These are phyloP conservation scores for Trypanosoma vivax DNA, from an alignment of 208 protist genomes.

Conservation along the genomic window DNA sequence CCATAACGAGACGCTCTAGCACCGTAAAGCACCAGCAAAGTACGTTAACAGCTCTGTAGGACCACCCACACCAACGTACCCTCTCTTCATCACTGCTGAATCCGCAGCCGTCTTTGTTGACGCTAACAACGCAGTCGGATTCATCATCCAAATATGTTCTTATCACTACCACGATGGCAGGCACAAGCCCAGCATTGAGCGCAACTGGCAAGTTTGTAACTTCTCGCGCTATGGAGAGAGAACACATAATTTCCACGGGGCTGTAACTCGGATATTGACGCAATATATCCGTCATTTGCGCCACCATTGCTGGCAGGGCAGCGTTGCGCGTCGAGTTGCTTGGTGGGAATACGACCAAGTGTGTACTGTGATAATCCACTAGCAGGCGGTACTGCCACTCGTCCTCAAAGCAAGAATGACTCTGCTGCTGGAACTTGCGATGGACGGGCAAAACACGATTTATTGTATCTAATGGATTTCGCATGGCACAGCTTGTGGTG, in stretches of 20 bases:
- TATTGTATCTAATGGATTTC: slow-evolving; percentile 20
- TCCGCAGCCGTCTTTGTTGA: not conserved
- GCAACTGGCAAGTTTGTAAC: slow-evolving; percentile 38
- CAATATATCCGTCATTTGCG: slow-evolving; percentile 62
- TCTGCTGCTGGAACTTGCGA: slow-evolving; percentile 45
- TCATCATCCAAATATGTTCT: slow-evolving; percentile 36
- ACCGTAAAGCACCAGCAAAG: slow-evolving; percentile 45
- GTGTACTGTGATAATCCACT: slow-evolving; percentile 64
- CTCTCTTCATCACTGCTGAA: not conserved
- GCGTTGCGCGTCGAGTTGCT: slow-evolving; percentile 1
- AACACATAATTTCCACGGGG: slow-evolving; percentile 47
- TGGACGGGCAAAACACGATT: slow-evolving; percentile 33
- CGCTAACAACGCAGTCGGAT: not conserved
- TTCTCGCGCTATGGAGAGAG: slow-evolving; percentile 37
- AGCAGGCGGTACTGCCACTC: slow-evolving; percentile 81
- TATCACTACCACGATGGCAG: slow-evolving; percentile 40
- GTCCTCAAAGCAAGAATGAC: slow-evolving; percentile 40
- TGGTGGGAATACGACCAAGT: slow-evolving; percentile 25
- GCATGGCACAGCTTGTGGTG: slow-evolving; percentile 4
- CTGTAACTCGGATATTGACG: slow-evolving; percentile 55
- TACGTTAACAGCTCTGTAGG: slow-evolving; percentile 37
- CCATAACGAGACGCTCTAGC: slow-evolving; percentile 33
- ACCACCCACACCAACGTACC: slow-evolving; percentile 16
- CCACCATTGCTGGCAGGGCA: slow-evolving; percentile 39
- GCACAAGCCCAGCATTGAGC: slow-evolving; percentile 47